Percentiles rank a stretch among this genome's conserved stretches.
Conservation (phyloP, 352 stramenopile species). For the Pythium oligandrum region DNA sequence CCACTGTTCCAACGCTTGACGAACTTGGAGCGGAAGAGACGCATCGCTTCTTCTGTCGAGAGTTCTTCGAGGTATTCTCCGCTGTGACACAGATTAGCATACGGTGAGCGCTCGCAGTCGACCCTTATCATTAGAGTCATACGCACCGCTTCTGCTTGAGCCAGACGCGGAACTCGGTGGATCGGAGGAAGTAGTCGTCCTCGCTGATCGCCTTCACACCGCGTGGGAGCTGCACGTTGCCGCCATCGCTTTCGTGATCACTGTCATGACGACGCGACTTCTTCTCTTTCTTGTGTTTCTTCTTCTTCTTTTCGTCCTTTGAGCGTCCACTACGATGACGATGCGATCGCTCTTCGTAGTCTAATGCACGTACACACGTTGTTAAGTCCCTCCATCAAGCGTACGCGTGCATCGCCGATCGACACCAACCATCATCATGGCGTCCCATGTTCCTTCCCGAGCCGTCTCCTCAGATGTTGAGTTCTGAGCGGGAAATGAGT, state of each 20-base stretch:
- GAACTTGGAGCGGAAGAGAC: constrained; percentile 57
- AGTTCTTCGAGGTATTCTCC: constrained; percentile 70
- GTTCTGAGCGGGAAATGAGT: too few relatives aligned
- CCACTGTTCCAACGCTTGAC: constrained; percentile 60
- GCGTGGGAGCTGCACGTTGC: not conserved
- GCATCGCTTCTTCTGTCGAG: constrained; percentile 43
- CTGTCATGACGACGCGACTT: constrained; percentile 8
- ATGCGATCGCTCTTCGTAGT: too few relatives aligned
- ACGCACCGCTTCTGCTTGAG: constrained; percentile 47
- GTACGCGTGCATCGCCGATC: too few relatives aligned
- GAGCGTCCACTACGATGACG: too few relatives aligned
- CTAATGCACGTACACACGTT: too few relatives aligned
- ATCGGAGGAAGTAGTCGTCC: constrained; percentile 66
- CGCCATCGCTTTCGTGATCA: constrained; percentile 8
- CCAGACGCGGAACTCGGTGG: constrained; percentile 74
- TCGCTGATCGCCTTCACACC: constrained; percentile 29
- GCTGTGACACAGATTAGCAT: constrained; percentile 18
- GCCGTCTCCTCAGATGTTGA: too few relatives aligned
- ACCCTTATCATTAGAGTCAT: too few relatives aligned
- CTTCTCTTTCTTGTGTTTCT: constrained; percentile 25
- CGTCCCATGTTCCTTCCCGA: too few relatives aligned
- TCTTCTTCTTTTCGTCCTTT: constrained; percentile 17
- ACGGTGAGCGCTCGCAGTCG: constrained; percentile 1
- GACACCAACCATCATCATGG: too few relatives aligned
- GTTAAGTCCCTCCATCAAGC: too few relatives aligned